Evolutionary conservation across 2,329 filamentous ascomycete genomes (phyloP).

Genomic region (Xylariaceae sp.): DNA sequence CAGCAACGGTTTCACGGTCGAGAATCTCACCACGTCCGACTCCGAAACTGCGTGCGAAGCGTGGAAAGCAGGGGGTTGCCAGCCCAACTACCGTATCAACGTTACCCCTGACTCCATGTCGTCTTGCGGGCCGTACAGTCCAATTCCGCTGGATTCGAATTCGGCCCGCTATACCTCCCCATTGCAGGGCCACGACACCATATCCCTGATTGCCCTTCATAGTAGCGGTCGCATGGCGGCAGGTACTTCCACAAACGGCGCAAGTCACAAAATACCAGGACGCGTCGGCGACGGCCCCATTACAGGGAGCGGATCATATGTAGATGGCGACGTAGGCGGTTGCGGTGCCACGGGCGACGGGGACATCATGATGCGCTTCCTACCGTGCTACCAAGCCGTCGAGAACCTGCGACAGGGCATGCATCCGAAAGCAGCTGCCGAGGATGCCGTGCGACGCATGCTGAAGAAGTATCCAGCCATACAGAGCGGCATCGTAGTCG

Average conservation of each 20-base stretch:
- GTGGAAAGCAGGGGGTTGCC: constrained; percentile 41
- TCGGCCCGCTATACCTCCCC: constrained; percentile 17
- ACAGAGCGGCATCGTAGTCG: constrained; percentile 47
- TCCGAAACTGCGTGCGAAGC: constrained; percentile 37
- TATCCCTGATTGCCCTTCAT: constrained; percentile 47
- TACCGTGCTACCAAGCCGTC: constrained; percentile 54
- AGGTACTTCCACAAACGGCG: constrained; percentile 52
- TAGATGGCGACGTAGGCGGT: constrained; percentile 48
- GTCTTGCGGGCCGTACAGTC: constrained; percentile 46
- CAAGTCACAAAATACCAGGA: constrained; percentile 49
- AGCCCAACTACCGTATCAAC: constrained; percentile 47
- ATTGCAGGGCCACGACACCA: constrained; percentile 44
- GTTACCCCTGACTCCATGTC: constrained; percentile 40
- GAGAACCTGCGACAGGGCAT: constrained; percentile 48
- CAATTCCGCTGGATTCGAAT: constrained; percentile 17
- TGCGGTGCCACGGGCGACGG: constrained; percentile 54
- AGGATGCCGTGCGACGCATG: constrained; percentile 48
- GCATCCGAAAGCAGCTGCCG: constrained; percentile 43
- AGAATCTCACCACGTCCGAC: constrained; percentile 40
- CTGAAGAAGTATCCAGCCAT: constrained; percentile 42
- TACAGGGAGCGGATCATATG: constrained; percentile 50
- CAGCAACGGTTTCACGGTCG: constrained; percentile 44
- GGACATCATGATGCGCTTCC: constrained; percentile 53
- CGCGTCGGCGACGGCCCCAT: constrained; percentile 53
- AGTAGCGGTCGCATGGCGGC: constrained; percentile 44